phyloP scores from a whole-genome alignment of 2,329 filamentous ascomycete species.

The Lasiodiplodia citricola region DNA sequence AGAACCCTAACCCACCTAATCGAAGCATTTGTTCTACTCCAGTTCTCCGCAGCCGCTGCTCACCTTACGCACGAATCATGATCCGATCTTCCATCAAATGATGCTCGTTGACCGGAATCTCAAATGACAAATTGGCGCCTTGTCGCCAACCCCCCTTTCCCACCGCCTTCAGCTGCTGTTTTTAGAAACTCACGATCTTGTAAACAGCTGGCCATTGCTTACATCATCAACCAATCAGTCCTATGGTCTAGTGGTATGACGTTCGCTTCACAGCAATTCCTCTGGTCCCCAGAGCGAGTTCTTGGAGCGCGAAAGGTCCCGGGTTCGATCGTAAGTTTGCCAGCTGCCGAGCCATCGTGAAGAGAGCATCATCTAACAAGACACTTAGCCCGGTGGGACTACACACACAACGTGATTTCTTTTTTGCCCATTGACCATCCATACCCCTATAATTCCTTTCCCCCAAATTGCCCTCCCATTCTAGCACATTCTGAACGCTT shows the following conservation, averaged over 20 bases:
- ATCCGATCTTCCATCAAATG: not conserved
- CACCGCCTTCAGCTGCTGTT: not conserved
- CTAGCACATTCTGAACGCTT: not conserved
- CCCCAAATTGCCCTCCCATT: not conserved
- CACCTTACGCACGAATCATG: no score
- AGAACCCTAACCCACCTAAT: not conserved
- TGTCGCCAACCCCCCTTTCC: not conserved
- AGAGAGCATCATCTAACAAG: not conserved
- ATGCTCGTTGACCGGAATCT: not conserved
- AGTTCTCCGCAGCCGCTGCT: not conserved
- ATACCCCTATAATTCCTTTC: not conserved
- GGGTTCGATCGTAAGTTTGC: constrained; percentile 25
- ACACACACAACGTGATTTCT: constrained; percentile 8
- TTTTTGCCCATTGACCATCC: not conserved
- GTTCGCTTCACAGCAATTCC: constrained; percentile 23
- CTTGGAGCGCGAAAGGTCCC: constrained; percentile 23
- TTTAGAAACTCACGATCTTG: not conserved
- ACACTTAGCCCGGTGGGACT: constrained; percentile 12
- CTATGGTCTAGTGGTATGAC: constrained; percentile 26
- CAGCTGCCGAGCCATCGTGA: not conserved
- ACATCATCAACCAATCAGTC: constrained; percentile 21
- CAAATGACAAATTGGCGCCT: not conserved
- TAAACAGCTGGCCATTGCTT: not conserved
- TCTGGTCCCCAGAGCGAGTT: not conserved
- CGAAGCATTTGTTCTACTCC: not conserved